Percentiles rank a stretch among this genome's conserved stretches.
Evolutionary conservation across 148 eudicot genomes (phyloP).

Genomic region (Bassia scoparia): DNA sequence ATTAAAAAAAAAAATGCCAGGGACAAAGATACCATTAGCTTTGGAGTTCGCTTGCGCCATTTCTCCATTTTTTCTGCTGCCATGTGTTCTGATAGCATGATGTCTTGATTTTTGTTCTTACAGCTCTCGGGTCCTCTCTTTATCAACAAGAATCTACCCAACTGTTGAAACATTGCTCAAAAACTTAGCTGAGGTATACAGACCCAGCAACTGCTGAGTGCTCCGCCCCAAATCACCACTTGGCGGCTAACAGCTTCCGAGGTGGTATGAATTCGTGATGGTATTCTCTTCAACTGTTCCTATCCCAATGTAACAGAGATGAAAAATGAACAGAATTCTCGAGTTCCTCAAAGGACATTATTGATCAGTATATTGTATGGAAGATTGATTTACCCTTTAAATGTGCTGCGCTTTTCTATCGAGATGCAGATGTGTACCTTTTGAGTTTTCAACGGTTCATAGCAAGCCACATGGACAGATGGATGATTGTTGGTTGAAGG

Average conservation of each 20-base stretch:
- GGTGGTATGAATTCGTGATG: slow-evolving; percentile 32
- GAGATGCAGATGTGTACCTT: slow-evolving; percentile 19
- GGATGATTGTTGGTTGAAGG: slow-evolving; percentile 7
- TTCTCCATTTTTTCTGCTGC: background rate
- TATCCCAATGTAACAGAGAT: slow-evolving; percentile 53
- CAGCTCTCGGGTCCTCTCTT: slow-evolving; percentile 86
- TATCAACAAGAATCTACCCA: slow-evolving; percentile 83
- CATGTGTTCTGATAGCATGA: background rate
- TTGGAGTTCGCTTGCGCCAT: background rate
- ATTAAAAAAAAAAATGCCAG: no score
- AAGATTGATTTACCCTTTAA: slow-evolving; percentile 10
- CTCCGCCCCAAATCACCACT: slow-evolving; percentile 53
- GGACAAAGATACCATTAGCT: background rate
- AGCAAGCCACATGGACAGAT: background rate
- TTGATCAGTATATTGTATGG: slow-evolving; percentile 32
- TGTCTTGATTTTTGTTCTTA: slow-evolving; percentile 22
- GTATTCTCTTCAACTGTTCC: slow-evolving; percentile 59
- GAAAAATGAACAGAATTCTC: slow-evolving; percentile 73
- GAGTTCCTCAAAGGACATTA: slow-evolving; percentile 45
- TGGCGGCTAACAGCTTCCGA: slow-evolving; percentile 35
- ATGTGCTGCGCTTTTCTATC: slow-evolving; percentile 1
- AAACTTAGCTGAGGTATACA: slow-evolving; percentile 68
- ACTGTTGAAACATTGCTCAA: slow-evolving; percentile 76
- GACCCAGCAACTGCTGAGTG: slow-evolving; percentile 39
- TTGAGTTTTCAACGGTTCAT: slow-evolving; percentile 1